Base-by-base conservation (phyloP, 176 grass and related monocot genomes). In the Neostapfia colusana region DNA sequence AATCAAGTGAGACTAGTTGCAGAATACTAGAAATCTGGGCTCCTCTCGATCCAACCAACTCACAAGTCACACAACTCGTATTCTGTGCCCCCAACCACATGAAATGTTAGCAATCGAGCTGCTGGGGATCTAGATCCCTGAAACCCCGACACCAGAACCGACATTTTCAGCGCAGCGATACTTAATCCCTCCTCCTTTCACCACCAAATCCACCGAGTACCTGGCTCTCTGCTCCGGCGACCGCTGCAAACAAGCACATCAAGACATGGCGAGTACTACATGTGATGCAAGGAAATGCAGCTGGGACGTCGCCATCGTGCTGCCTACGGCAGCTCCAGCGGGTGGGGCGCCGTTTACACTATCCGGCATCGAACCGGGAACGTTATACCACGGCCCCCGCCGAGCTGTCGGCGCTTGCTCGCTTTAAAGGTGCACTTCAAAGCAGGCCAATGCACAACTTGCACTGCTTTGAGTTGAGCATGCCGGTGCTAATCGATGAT, bases 361-460 rank as follows among this genome's bases (percentile, higher is more conserved):
- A 53, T 69, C 25, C 54, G 38, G 50, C 56, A 83, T 39, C 62
- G 51, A 21, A 37, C 17, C 41, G 54, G 42, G 48, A 58, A 81
- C 66, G 60, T 75, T 49, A 67, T 77, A 6, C 56, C 85, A 65
- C 57, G 44, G 45, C n/a, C 73, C 18, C 60, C 57, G 8, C 85
- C n/a, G 80, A 68, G 34, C 60, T 69, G 80, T 74, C 61, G 62
- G 69, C 62, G 25, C 46, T 61, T 50, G 41, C 74, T 37, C 17
- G 40, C 74, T 60, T 87, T 83, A 50, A 81, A 87, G 79, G 31
- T 36, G 40, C 85, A 45, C 67, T 73, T 78, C 17, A 66, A 65
- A 82, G 79, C 73, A 70, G 11, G 59, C 49, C 79, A 72, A 35
- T 48, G 28, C 79, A 82, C 35, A 86, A 21, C 55, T 26, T 21